Evolutionary conservation across 495 filamentous ascomycete genomes (phyloP).

Genomic region (Elasticomyces elasticus): DNA sequence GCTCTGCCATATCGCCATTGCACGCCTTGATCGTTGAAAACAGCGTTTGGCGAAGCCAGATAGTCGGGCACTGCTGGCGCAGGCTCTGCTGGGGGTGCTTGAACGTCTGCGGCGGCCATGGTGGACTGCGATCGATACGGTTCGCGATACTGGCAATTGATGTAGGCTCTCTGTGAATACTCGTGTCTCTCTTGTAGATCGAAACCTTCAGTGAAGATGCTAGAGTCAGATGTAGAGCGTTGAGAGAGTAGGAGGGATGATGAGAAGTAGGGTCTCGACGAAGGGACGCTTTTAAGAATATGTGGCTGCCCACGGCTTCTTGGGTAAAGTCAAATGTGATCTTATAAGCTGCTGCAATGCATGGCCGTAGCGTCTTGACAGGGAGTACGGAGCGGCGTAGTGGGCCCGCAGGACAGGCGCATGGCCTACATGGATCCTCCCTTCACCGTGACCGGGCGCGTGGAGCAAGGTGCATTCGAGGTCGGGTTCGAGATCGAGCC

Average conservation of each 20-base stretch:
- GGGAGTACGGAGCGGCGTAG: slow-evolving; percentile 4
- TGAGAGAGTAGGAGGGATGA: not conserved
- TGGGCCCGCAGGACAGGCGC: not conserved
- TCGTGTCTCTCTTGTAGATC: no score
- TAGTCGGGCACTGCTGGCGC: slow-evolving; percentile 46
- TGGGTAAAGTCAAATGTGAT: not conserved
- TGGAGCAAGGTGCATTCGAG: slow-evolving; percentile 4
- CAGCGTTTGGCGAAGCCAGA: slow-evolving; percentile 48
- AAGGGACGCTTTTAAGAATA: not conserved
- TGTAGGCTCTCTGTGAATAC: not conserved
- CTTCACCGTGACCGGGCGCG: not conserved
- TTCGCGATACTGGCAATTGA: not conserved
- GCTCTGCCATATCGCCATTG: slow-evolving; percentile 50
- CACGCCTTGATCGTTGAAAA: slow-evolving; percentile 42
- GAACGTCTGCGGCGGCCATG: slow-evolving; percentile 21
- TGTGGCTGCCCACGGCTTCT: not conserved
- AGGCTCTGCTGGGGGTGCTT: slow-evolving; percentile 21
- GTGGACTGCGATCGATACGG: not conserved
- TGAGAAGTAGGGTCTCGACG: not conserved
- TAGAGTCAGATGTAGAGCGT: not conserved
- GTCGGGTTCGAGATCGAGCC: slow-evolving; percentile 4
- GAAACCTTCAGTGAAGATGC: no score
- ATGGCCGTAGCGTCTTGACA: not conserved
- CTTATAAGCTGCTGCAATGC: not conserved
- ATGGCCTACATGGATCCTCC: slow-evolving; percentile 6